A percentile compares a stretch with the other conserved stretches of the same genome.
Conservation (phyloP, 345 rosid species). For the Hibiscus tridactylites region DNA sequence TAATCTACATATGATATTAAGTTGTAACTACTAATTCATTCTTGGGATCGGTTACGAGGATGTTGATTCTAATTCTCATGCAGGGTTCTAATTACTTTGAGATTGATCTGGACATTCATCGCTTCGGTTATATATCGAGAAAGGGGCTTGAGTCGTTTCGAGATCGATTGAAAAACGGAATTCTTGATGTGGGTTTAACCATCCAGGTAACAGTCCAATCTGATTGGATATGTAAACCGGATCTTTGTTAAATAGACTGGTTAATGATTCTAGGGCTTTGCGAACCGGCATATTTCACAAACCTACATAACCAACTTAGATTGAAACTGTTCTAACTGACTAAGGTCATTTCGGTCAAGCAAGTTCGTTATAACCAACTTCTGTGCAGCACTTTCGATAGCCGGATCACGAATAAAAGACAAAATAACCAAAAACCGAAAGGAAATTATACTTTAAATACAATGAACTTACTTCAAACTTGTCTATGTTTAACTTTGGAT, state of each 20-base stretch:
- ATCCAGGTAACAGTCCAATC: conserved; percentile 56
- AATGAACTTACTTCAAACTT: background rate
- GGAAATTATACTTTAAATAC: background rate
- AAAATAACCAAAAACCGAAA: too few relatives aligned
- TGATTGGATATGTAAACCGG: background rate
- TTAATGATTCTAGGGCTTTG: background rate
- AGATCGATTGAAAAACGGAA: conserved; percentile 69
- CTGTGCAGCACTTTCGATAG: background rate
- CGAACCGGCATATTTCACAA: too few relatives aligned
- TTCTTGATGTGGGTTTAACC: conserved; percentile 73
- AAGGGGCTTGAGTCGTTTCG: conserved; percentile 88
- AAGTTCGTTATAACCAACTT: background rate
- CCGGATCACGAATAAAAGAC: too few relatives aligned
- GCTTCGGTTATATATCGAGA: conserved; percentile 84
- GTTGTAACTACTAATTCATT: background rate
- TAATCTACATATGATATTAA: background rate
- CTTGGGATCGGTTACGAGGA: background rate
- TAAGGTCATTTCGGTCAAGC: background rate
- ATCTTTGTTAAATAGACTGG: background rate
- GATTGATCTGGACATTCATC: conserved; percentile 89
- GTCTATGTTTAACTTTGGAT: background rate
- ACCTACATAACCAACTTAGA: too few relatives aligned
- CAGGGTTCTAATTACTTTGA: conserved; percentile 93
- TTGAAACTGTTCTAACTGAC: too few relatives aligned
- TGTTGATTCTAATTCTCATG: background rate